These are phyloP conservation scores for Phytophthora sp. DNA, from an alignment of 352 stramenopile genomes.

Conservation along the genomic window DNA sequence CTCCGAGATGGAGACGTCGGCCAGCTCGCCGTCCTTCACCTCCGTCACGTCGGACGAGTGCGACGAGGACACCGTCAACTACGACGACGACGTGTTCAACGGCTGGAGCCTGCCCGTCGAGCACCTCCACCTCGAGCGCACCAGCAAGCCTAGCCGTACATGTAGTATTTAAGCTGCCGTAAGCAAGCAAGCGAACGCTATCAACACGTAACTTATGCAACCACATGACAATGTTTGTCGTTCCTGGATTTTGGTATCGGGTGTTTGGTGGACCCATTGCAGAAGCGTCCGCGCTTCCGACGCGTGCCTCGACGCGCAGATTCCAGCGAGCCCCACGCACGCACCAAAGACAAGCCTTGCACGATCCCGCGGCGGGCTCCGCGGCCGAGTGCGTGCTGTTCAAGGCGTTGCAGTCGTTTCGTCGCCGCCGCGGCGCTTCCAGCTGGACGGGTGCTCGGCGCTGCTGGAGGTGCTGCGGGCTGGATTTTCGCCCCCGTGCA, in stretches of 20 bases:
- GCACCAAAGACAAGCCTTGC: conserved; percentile 14
- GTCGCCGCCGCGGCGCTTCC: neutral
- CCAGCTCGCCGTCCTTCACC: conserved; percentile 26
- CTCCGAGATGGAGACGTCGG: conserved; percentile 31
- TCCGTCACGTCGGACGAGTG: conserved; percentile 37
- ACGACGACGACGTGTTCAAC: conserved; percentile 21
- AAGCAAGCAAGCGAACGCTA: conserved; percentile 3
- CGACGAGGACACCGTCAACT: conserved; percentile 29
- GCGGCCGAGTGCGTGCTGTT: neutral
- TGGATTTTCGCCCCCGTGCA: conserved; percentile 20
- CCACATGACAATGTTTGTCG: neutral
- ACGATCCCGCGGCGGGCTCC: neutral
- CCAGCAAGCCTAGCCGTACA: conserved; percentile 18
- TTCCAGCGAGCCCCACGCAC: neutral
- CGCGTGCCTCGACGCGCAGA: conserved; percentile 3
- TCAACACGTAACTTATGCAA: conserved; percentile 24
- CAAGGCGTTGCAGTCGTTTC: conserved; percentile 19
- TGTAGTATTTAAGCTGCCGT: conserved; percentile 22
- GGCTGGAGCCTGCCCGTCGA: conserved; percentile 33
- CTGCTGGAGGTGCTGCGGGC: neutral
- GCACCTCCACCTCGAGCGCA: conserved; percentile 28
- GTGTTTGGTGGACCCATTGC: conserved; percentile 2
- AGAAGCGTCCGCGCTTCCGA: neutral
- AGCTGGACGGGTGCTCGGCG: conserved; percentile 9
- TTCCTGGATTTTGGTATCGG: conserved; percentile 24